phyloP scores from a whole-genome alignment of 345 rosid genomes.

The Odontarrhena argentea region DNA sequence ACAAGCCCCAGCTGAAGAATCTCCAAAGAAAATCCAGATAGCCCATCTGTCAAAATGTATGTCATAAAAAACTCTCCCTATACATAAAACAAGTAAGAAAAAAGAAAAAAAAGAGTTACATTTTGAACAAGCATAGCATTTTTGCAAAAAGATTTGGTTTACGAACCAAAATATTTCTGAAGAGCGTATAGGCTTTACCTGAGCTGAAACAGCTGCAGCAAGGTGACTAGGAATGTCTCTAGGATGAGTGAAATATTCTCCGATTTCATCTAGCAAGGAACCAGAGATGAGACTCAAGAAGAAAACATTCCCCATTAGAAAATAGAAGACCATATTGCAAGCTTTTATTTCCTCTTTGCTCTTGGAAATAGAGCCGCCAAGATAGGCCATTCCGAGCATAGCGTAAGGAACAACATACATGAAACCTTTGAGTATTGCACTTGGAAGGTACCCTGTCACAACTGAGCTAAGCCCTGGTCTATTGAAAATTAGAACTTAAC shows the following conservation, averaged over 20 bases:
- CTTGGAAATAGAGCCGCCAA: conserved; percentile 70
- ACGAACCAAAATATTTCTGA: not conserved
- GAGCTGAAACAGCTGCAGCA: conserved; percentile 84
- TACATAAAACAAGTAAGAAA: conserved; percentile 16
- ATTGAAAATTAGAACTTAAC: conserved; percentile 29
- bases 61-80: conserved; percentile 90
- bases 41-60: conserved; percentile 82
- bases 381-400: conserved; percentile 71
- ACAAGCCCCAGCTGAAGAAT: conserved; percentile 77
- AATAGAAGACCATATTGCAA: conserved; percentile 93
- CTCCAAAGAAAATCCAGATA: conserved; percentile 85
- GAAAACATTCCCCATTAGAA: conserved; percentile 88
- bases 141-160: not conserved
- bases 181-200: conserved; percentile 49
- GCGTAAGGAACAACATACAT: conserved; percentile 73
- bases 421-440: conserved; percentile 83
- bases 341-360: conserved; percentile 92
- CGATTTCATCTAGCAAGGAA: conserved; percentile 86
- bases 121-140: not conserved
- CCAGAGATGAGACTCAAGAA: conserved; percentile 87
- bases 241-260: conserved; percentile 71
- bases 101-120: not conserved
- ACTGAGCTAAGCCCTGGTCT: conserved; percentile 93
- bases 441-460: conserved; percentile 89
- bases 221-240: conserved; percentile 77